Evolutionary conservation across 148 eudicot genomes (phyloP), one percentile per base, ranked within the genome.

Genomic region (Rhododendron henanense): DNA sequence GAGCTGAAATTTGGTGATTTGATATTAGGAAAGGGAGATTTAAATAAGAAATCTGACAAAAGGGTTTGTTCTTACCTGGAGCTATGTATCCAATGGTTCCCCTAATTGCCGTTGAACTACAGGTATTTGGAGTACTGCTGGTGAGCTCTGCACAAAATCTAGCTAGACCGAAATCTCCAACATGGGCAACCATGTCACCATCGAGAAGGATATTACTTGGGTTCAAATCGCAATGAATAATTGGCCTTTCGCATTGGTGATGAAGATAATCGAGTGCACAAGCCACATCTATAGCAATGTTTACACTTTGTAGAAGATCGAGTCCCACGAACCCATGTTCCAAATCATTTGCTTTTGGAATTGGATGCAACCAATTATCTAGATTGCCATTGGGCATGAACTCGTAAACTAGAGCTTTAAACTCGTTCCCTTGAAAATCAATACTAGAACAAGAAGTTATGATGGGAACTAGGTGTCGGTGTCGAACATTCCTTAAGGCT

Each of bases 261-360:
- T 82, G 84, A 28, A 82, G 84, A 82, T 82, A 82, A 59, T 82
- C n/a, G 21, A 82, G 84, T 1, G 74, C 84, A 23, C 19, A 25
- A 50, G 82, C 82, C 51, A 79, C 82, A 4, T 79, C 50, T 21
- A 81, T 57, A 48, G 31, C n/a, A 39, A 77, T 53, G 19, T 57
- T 2, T 18, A 55, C 3, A 2, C 63, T 55, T 11, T 18, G 81
- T 10, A 47, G 35, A 78, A 78, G 47, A 9, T 55, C 1, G 2
- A 19, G 21, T n/a, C 45, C 39, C 1, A 8, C 3, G 3, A 11
- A 13, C 10, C 8, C 31, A 4, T 1, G 28, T 78, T 6, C 7
- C 28, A 28, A 28, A 28, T 28, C 0, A 0, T 55, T 14, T 33
- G 10, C 33, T 2, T 14, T 3, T 0, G 13, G 71, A n/a, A 65